Base-by-base conservation (phyloP, 441 rosid genomes). In the Syzygium syzygioides region DNA sequence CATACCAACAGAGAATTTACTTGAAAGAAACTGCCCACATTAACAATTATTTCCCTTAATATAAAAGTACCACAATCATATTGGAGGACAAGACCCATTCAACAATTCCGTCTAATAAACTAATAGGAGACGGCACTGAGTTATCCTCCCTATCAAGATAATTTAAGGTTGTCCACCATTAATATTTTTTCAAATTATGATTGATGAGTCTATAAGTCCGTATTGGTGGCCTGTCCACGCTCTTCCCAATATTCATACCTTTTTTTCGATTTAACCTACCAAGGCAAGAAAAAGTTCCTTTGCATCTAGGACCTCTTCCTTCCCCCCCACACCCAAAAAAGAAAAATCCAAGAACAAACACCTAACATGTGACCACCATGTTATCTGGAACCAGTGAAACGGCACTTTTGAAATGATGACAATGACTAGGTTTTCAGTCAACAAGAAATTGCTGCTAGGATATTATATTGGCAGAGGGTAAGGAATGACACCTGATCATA, bases 401-500 rank as follows among this genome's bases (percentile, higher is more conserved):
- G 28, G 80, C 37, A 71, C 15, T 20, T 71, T 37, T 6, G 50
- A 37, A 19, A 71, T 6, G 4, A 71, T 71, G 80, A 71, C 80
- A 13, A 5, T 15, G 1, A 34, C 80, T 20, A 71, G 2, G 28
- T 71, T 37, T 37, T 37, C 76, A 64, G 88, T 85, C 86, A 41
- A 55, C 45, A 83, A 85, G 48, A 87, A 28, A 41, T 30, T 30
- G 56, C 26, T 32, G 64, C 50, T 54, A 52, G 66, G 83, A 76
- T 76, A 41, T 76, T 41, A 76, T 76, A 76, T 71, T 76, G 52
- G 85, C 50, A 89, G 76, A 23, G 5, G 57, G 80, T 45, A 79
- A 37, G 79, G 86, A 66, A 68, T 23, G 54, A 83, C 79, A 97
- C 99, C 99, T 98, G 99, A 89, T 98, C 99, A 88, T 98, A 98